phyloP scores from a whole-genome alignment of 441 rosid species.

The Pelargonium citronellum region DNA sequence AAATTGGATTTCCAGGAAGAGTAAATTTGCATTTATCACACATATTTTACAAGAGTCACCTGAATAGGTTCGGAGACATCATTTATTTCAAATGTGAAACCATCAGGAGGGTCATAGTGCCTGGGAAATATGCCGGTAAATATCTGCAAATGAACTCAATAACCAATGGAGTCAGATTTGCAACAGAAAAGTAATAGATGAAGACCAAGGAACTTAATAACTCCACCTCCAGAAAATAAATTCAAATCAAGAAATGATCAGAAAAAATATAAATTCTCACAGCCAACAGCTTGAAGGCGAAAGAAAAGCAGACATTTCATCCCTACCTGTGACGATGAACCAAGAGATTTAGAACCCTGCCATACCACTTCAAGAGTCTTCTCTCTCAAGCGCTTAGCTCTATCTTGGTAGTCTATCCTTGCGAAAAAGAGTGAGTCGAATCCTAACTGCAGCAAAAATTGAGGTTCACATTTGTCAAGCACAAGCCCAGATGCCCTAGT shows the following conservation, averaged over 20 bases:
- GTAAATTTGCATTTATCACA: constrained; percentile 14
- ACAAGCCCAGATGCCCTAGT: constrained; percentile 6
- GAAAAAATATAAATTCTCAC: background rate
- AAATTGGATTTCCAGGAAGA: constrained; percentile 19
- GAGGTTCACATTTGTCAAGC: background rate
- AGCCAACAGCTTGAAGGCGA: constrained; percentile 13
- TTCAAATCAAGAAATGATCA: background rate
- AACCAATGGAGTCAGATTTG: constrained; percentile 11
- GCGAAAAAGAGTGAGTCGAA: constrained; percentile 73
- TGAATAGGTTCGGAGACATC: constrained; percentile 67
- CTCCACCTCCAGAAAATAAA: constrained; percentile 10
- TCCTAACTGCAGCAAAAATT: constrained; percentile 45
- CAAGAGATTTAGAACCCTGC: constrained; percentile 68
- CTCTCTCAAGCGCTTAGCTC: constrained; percentile 56
- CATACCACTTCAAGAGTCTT: constrained; percentile 71
- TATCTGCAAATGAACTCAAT: constrained; percentile 36
- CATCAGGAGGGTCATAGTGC: constrained; percentile 76
- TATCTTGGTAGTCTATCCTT: constrained; percentile 71
- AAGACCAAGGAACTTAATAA: background rate
- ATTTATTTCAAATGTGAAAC: constrained; percentile 60
- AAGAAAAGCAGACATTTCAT: constrained; percentile 18
- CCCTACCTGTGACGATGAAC: constrained; percentile 64
- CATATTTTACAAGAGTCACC: constrained; percentile 33
- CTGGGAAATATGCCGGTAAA: constrained; percentile 65
- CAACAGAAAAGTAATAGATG: background rate